phyloP scores from a whole-genome alignment of 345 rosid genomes.

The sweet orange (Citrus sinensis) region DNA sequence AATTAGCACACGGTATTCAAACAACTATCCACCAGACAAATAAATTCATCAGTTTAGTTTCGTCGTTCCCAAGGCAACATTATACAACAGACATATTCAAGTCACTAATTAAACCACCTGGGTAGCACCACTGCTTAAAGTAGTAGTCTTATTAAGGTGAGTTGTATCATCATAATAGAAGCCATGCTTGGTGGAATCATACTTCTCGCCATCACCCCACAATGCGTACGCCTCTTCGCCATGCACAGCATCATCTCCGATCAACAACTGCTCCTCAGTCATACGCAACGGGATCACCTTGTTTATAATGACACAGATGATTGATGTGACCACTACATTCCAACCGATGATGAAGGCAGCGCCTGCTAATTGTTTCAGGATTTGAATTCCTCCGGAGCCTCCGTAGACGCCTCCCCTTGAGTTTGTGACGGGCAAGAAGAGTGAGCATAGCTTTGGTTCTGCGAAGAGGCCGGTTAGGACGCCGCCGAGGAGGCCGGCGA shows the following conservation, averaged over 20 bases:
- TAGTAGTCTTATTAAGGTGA: neutral
- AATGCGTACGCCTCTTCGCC: slow-evolving; percentile 54
- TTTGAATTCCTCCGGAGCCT: slow-evolving; percentile 40
- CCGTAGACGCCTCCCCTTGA: slow-evolving; percentile 43
- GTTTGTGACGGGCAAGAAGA: slow-evolving; percentile 40
- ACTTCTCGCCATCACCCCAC: slow-evolving; percentile 52
- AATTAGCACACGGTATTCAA: no score
- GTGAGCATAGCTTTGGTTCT: slow-evolving; percentile 29
- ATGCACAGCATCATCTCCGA: slow-evolving; percentile 51
- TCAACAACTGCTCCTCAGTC: slow-evolving; percentile 40
- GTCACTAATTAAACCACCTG: slow-evolving; percentile 23
- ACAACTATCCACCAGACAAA: neutral
- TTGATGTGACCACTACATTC: slow-evolving; percentile 35
- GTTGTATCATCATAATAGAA: neutral
- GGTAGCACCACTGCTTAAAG: slow-evolving; percentile 29
- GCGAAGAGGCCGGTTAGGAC: slow-evolving; percentile 43
- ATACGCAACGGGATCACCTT: slow-evolving; percentile 38
- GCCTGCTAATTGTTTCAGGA: slow-evolving; percentile 42
- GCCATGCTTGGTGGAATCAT: slow-evolving; percentile 31
- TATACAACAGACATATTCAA: neutral
- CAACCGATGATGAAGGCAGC: slow-evolving; percentile 38
- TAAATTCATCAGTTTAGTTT: neutral
- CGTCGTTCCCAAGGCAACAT: neutral
- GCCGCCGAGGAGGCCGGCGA: slow-evolving; percentile 48
- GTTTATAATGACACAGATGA: slow-evolving; percentile 35